phyloP scores from a whole-genome alignment of 179 eudicot species.

The Amaranthus tricolor region DNA sequence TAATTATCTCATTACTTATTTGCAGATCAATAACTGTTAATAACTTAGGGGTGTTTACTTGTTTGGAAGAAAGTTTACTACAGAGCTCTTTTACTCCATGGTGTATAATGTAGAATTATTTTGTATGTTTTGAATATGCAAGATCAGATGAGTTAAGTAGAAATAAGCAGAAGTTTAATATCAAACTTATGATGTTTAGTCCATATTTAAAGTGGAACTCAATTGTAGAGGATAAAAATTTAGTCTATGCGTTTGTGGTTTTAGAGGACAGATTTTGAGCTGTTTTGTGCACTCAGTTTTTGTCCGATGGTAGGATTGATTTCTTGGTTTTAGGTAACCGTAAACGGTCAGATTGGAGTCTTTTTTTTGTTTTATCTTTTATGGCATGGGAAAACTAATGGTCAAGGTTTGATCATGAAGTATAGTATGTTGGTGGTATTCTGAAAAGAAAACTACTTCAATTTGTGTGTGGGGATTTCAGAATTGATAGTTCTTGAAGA shows the following conservation, averaged over 20 bases:
- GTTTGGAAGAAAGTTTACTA: neutral
- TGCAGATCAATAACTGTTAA: neutral
- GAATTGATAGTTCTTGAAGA: neutral
- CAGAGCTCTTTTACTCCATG: neutral
- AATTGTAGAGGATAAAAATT: neutral
- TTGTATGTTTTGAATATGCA: neutral
- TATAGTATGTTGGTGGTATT: neutral
- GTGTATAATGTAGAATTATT: neutral
- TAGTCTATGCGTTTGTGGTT: neutral
- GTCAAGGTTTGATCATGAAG: neutral
- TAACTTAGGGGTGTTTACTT: neutral
- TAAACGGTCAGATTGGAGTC: neutral
- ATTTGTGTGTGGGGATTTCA: neutral
- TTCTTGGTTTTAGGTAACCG: neutral
- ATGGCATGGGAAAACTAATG: neutral
- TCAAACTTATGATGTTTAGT: too few species aligned
- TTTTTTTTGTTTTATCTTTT: neutral
- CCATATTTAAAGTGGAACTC: neutral
- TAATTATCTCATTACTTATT: neutral
- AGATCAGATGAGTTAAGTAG: neutral
- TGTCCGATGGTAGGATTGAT: neutral
- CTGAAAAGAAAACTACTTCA: neutral
- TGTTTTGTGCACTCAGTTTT: neutral
- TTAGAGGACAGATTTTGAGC: neutral
- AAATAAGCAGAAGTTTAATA: neutral